Evolutionary conservation across 2,329 filamentous ascomycete species (phyloP).

Genomic region (Epichloe uncinata): DNA sequence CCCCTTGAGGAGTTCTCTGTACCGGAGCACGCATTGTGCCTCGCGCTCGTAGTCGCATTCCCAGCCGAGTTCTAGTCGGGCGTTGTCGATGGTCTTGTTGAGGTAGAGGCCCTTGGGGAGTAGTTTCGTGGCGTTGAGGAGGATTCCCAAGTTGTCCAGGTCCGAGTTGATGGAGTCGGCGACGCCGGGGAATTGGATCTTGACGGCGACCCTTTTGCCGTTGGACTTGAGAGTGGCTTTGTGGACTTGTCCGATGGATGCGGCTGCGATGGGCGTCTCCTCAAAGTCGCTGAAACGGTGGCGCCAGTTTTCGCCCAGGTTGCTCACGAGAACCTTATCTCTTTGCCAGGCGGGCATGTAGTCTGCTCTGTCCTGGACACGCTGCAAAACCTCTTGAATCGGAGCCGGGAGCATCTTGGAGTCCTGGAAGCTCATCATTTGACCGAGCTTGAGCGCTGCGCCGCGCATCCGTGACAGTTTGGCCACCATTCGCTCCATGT

Average conservation of each 20-base stretch:
- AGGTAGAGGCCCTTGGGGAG: constrained; percentile 87
- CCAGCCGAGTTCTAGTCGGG: constrained; percentile 82
- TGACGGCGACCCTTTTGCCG: constrained; percentile 74
- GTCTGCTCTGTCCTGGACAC: constrained; percentile 91
- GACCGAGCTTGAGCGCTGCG: constrained; percentile 89
- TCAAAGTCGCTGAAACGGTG: constrained; percentile 74
- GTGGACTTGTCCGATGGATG: constrained; percentile 95
- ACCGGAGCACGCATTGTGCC: constrained; percentile 65
- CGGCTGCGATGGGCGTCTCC: constrained; percentile 84
- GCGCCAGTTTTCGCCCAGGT: constrained; percentile 75
- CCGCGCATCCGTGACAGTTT: constrained; percentile 94
- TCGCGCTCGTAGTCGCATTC: constrained; percentile 93
- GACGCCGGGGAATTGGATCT: constrained; percentile 94
- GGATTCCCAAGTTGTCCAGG: constrained; percentile 79
- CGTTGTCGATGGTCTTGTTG: constrained; percentile 95
- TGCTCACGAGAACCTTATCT: constrained; percentile 64
- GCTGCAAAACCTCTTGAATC: constrained; percentile 80
- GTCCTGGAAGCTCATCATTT: constrained; percentile 98
- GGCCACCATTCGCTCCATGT: constrained; percentile 85
- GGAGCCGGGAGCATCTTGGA: constrained; percentile 82
- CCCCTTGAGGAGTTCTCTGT: constrained; percentile 53
- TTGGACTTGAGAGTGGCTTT: constrained; percentile 65
- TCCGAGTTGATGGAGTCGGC: constrained; percentile 94
- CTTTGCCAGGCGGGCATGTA: constrained; percentile 96
- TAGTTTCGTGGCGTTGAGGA: constrained; percentile 80